These are phyloP conservation scores for Penicillium glabrum DNA, from an alignment of 2,329 filamentous ascomycete genomes.

Conservation along the genomic window DNA sequence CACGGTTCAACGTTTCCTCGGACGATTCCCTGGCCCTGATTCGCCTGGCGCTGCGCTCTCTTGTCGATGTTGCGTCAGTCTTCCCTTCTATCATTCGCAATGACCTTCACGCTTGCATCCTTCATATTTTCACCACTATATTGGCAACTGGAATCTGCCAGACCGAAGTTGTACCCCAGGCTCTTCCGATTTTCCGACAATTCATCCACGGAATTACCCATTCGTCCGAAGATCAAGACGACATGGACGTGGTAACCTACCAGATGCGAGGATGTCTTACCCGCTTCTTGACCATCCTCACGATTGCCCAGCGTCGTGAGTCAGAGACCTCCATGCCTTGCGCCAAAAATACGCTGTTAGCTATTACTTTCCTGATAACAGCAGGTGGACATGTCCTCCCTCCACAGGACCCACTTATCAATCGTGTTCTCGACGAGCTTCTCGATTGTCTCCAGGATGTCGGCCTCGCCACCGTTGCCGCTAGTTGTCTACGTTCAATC, in stretches of 20 bases:
- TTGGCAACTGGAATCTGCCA: slow-evolving; percentile 86
- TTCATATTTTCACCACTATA: slow-evolving; percentile 94
- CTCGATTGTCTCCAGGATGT: slow-evolving; percentile 72
- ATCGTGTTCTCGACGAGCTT: slow-evolving; percentile 74
- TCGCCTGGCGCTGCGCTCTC: slow-evolving; percentile 75
- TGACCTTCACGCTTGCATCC: slow-evolving; percentile 91
- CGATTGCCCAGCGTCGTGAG: slow-evolving; percentile 50
- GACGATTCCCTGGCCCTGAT: slow-evolving; percentile 85
- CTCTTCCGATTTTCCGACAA: slow-evolving; percentile 85
- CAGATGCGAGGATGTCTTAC: slow-evolving; percentile 81
- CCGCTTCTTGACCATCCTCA: slow-evolving; percentile 73
- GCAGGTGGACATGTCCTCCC: slow-evolving; percentile 72
- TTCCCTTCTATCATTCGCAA: slow-evolving; percentile 97
- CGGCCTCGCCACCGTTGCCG: slow-evolving; percentile 74
- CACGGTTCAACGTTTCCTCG: slow-evolving; percentile 71
- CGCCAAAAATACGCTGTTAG: slow-evolving; percentile 89
- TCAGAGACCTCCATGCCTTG: slow-evolving; percentile 75
- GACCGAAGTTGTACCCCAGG: slow-evolving; percentile 81
- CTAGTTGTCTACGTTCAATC: slow-evolving; percentile 83
- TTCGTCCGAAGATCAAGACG: slow-evolving; percentile 28
- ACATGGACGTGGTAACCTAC: slow-evolving; percentile 54
- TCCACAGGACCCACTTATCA: slow-evolving; percentile 71
- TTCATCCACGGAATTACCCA: slow-evolving; percentile 76
- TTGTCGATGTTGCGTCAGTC: slow-evolving; percentile 92
- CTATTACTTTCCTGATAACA: slow-evolving; percentile 85